Base-by-base conservation (phyloP, 1,139 yeast species). In the Debaryomyces udenii region DNA sequence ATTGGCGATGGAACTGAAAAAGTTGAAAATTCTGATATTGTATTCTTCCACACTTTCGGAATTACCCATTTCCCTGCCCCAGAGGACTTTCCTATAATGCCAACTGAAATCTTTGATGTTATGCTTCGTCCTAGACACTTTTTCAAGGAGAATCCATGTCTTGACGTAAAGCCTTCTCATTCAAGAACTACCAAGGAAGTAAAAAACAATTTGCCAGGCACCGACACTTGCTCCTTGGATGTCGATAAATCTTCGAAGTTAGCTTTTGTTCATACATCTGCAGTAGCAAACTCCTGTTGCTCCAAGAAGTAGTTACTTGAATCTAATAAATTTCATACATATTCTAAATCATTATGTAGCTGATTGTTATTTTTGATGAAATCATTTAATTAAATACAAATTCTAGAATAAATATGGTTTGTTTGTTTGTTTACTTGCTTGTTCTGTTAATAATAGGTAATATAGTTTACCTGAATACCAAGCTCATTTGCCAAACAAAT, bases 31-130 rank as follows among this genome's bases (percentile, higher is more conserved):
- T 80, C 86, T 31, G 91, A 85, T 59, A 75, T 85, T 49, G 74
- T 85, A 38, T 66, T 82, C 54, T 86, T 82, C 81, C 93, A 85
- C 63, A 85, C 91, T 27, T 86, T 86, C 59, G 94, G 94, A 56
- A 78, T 86, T 50, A 83, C 93, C 32, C 95, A 86, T 59, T 83
- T 85, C 78, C 95, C 95, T 46, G 82, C 91, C 9, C 93, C 94
- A 46, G 94, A 86, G 69, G 95, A 86, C 66, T 86, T 85, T 83
- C 93, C 94, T 46, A 80, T 86, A 51, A 86, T 86, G 94, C 94
- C 94, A 38, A 84, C 90, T 30, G 95, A 86, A 66, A 84, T 87
- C 55, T 81, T 84, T 56, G 80, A 83, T 47, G 71, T 86, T 52
- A 72, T 83, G 70, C 70, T 86, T 61, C 78, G 93, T 63, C 94